phyloP scores from a whole-genome alignment of 2,329 filamentous ascomycete species.

The Diaporthe nobilis region DNA sequence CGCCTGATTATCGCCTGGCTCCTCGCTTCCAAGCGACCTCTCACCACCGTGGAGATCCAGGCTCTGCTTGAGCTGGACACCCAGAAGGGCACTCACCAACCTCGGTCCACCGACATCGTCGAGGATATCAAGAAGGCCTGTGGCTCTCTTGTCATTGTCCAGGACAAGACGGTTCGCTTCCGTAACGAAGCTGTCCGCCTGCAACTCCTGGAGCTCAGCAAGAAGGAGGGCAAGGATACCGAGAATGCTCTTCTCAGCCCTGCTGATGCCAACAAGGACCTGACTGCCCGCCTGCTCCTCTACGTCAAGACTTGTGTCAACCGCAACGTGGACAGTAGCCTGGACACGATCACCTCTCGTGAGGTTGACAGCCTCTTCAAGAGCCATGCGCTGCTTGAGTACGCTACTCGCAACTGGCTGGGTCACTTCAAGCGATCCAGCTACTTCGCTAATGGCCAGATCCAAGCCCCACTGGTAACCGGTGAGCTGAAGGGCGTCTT shows the following conservation, averaged over 20 bases:
- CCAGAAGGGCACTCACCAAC: slow-evolving; percentile 38
- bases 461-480: slow-evolving; percentile 34
- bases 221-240: slow-evolving; percentile 41
- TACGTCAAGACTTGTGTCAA: slow-evolving; percentile 42
- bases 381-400: slow-evolving; percentile 41
- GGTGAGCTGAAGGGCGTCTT: slow-evolving; percentile 37
- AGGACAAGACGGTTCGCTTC: slow-evolving; percentile 43
- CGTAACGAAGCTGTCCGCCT: slow-evolving; percentile 43
- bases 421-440: slow-evolving; percentile 41
- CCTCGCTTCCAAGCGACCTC: slow-evolving; percentile 41
- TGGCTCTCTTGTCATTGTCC: slow-evolving; percentile 40
- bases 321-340: slow-evolving; percentile 41
- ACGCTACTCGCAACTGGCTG: slow-evolving; percentile 41
- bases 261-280: slow-evolving; percentile 42
- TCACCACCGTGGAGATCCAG: slow-evolving; percentile 42
- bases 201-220: slow-evolving; percentile 42
- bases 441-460: slow-evolving; percentile 39
- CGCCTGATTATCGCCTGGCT: slow-evolving; percentile 43
- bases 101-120: slow-evolving; percentile 43
- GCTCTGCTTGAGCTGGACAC: slow-evolving; percentile 43
- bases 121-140: slow-evolving; percentile 43
- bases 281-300: slow-evolving; percentile 40
- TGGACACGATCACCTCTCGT: slow-evolving; percentile 36
- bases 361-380: slow-evolving; percentile 40
- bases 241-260: slow-evolving; percentile 38